Base-by-base conservation (phyloP, 495 filamentous ascomycete genomes). In the Penicillium maclennaniae region DNA sequence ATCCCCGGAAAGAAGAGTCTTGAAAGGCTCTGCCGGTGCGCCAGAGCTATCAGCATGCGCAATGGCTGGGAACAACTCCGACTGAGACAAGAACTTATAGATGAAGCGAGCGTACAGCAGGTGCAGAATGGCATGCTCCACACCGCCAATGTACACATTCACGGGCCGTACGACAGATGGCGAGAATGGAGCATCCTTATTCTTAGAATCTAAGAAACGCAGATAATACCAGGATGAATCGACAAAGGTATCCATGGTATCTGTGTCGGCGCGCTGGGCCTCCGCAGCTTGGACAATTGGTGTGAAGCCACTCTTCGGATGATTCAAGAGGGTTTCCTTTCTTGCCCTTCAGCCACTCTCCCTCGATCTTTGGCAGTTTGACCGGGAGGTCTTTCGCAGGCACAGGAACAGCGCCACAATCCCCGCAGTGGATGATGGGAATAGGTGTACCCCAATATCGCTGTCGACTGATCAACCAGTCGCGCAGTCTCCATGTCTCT, bases 221-320 rank as follows among this genome's bases (percentile, higher is more conserved):
- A 92, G 81, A 58, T 82, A 95, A 65, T 96, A 96, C 91, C 91
- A 96, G 41, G 88, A 92, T 0, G 88, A 92, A 68, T 95, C 91
- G 36, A 96, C 89, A 67, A 96, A 96, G 0, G 91, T 96, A 66
- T 96, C 91, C 91, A 96, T 95, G 0, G 91, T 96, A 62, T 96
- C 91, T 2, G 91, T 95, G 60, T 96, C 91, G 83, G 61, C 82
- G 86, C 7, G 90, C 91, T 5, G 79, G 68, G 5, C 79, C 76
- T 9, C 74, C 70, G 55, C 91, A 96, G 27, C 79, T 85, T 3
- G 91, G 91, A 60, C 91, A 96, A 0, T 74, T 58, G 0, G 84
- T 88, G 57, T 91, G 82, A 7, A 88, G 74, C 88, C 89, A 95
- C 17, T 88, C 83, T 14, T 80, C 69, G 25, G 80, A 78, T 17